Evolutionary conservation across 192 early-diverging fungal genomes (phyloP).

Genomic region (Linnemannia zychae): DNA sequence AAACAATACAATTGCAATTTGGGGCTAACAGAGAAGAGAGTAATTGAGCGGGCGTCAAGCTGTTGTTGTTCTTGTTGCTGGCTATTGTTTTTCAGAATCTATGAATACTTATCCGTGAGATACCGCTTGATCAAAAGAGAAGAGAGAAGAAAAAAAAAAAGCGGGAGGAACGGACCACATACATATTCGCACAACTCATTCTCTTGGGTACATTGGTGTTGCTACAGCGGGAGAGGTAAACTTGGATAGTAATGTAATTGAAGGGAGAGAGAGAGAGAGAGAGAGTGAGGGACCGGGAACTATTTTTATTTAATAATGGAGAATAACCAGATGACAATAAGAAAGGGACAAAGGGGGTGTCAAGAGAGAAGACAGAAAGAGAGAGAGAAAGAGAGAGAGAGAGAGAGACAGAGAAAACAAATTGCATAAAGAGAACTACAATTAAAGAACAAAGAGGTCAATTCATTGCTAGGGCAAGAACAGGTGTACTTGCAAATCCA

Average conservation of each 20-base stretch:
- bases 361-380: not conserved
- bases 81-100: constrained; percentile 9
- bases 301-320: constrained; percentile 1
- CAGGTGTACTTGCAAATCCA: too few species aligned
- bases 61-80: not conserved
- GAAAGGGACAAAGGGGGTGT: not conserved
- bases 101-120: not conserved
- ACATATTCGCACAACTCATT: not conserved
- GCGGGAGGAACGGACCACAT: not conserved
- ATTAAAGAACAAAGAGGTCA: too few species aligned
- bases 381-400: not conserved
- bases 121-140: not conserved
- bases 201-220: not conserved
- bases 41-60: not conserved
- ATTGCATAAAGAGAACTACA: not conserved
- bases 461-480: too few species aligned
- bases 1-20: not conserved
- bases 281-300: not conserved
- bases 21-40: too few species aligned
- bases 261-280: not conserved
- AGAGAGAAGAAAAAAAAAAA: not conserved
- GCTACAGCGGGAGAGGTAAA: not conserved
- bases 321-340: not conserved
- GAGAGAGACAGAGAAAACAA: not conserved
- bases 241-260: not conserved